Conservation (phyloP, 306 rosid species). For the Medicago arabica region DNA sequence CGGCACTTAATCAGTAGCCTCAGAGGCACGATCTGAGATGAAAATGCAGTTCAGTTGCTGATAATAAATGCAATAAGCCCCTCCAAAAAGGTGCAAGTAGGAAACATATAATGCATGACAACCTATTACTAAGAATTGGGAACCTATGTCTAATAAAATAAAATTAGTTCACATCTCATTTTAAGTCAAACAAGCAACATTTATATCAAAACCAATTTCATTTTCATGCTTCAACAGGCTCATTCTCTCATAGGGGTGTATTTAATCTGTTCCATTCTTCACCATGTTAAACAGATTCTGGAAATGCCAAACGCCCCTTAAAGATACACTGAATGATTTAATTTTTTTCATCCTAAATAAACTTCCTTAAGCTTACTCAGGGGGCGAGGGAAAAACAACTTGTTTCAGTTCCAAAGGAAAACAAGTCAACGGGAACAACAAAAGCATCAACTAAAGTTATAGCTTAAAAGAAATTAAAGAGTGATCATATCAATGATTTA, state of each 20-base stretch:
- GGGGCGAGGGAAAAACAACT: neutral
- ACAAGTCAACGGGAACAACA: neutral
- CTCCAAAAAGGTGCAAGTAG: neutral
- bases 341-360: neutral
- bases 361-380: neutral
- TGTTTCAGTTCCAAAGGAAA: constrained; percentile 28
- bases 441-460: constrained; percentile 5
- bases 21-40: constrained; percentile 70
- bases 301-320: constrained; percentile 3
- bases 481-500: neutral
- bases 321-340: constrained; percentile 14
- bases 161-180: neutral
- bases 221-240: constrained; percentile 2
- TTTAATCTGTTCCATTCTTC: constrained; percentile 1
- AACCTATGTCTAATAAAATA: constrained; percentile 12
- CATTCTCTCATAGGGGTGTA: neutral
- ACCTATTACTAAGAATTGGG: constrained; percentile 25
- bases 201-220: neutral
- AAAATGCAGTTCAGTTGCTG: constrained; percentile 29
- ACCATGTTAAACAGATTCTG: constrained; percentile 21
- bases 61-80: neutral
- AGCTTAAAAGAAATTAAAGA: neutral
- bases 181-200: too few relatives aligned
- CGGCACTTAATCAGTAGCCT: constrained; percentile 64
- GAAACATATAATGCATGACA: constrained; percentile 16